Evolutionary conservation across 805 yeast species (phyloP).

Genomic region (Yarrowia hollandica): DNA sequence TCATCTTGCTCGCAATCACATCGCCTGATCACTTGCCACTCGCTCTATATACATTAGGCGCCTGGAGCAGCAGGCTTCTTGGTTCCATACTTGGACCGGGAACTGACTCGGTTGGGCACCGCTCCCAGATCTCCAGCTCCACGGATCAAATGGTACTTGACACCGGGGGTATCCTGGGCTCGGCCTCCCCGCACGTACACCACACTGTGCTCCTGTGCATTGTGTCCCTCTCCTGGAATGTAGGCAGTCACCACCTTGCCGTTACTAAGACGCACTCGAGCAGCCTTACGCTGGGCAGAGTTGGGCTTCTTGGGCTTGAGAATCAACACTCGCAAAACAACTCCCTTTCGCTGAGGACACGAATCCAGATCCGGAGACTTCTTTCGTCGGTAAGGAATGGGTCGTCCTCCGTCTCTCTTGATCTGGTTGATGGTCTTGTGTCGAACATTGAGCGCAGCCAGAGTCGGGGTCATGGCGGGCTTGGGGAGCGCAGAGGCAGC

Average conservation of each 20-base stretch:
- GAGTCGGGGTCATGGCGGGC: constrained; percentile 4
- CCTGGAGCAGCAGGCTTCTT: constrained; percentile 49
- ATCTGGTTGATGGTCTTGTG: constrained; percentile 42
- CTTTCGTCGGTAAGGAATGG: constrained; percentile 37
- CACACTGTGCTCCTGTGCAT: constrained; percentile 94
- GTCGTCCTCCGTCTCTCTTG: constrained; percentile 41
- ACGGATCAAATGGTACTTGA: constrained; percentile 87
- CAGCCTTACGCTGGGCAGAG: constrained; percentile 96
- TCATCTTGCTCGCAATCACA: neutral
- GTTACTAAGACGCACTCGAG: constrained; percentile 87
- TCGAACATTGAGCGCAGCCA: constrained; percentile 13
- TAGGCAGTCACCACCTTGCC: constrained; percentile 89
- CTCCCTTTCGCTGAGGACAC: constrained; percentile 91
- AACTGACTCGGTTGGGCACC: constrained; percentile 86
- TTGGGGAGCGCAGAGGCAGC: constrained; percentile 1
- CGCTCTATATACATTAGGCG: constrained; percentile 27
- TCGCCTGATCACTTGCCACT: neutral
- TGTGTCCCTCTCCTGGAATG: constrained; percentile 98
- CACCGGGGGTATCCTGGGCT: constrained; percentile 98
- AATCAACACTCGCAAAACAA: constrained; percentile 89
- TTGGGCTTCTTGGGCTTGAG: constrained; percentile 97
- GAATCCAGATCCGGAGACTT: constrained; percentile 77
- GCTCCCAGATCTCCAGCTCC: constrained; percentile 93
- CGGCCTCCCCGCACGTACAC: constrained; percentile 98
- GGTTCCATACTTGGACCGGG: constrained; percentile 92